A percentile compares a stretch with the other conserved stretches of the same genome.
phyloP scores from a whole-genome alignment of 495 filamentous ascomycete species.

The Talaromyces thailandensis region DNA sequence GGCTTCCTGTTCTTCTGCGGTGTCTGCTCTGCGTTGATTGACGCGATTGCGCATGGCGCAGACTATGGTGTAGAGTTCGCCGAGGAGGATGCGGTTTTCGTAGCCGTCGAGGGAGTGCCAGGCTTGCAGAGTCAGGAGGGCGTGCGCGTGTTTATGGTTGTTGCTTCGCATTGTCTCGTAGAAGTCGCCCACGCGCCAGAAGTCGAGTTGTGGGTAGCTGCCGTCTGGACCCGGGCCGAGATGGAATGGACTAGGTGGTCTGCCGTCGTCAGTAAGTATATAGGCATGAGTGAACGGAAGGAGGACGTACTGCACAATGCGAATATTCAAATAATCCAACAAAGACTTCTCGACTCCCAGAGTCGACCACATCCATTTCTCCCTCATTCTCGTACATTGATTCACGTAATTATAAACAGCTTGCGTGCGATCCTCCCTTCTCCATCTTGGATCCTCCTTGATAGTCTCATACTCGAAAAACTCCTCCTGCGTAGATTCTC shows the following conservation, averaged over 20 bases:
- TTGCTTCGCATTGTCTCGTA: background rate
- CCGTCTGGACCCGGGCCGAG: background rate
- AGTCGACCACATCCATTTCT: background rate
- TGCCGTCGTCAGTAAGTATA: background rate
- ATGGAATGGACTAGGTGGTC: background rate
- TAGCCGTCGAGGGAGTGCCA: background rate
- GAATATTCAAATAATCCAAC: background rate
- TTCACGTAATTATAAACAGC: background rate
- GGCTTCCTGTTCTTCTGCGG: background rate
- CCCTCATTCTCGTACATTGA: background rate
- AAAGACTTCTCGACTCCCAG: background rate
- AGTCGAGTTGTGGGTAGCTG: background rate
- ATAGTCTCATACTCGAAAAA: background rate
- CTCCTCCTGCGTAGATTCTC: background rate
- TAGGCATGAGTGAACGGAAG: background rate
- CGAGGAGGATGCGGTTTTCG: background rate
- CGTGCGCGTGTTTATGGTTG: background rate
- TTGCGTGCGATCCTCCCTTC: background rate
- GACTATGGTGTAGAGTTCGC: background rate
- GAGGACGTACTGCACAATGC: background rate
- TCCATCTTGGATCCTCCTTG: background rate
- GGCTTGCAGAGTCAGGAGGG: background rate
- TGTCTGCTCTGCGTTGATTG: background rate
- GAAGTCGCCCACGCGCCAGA: background rate
- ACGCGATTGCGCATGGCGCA: background rate